These are phyloP conservation scores for Colletotrichum lupini DNA, from an alignment of 2,329 filamentous ascomycete species.

Conservation along the genomic window DNA sequence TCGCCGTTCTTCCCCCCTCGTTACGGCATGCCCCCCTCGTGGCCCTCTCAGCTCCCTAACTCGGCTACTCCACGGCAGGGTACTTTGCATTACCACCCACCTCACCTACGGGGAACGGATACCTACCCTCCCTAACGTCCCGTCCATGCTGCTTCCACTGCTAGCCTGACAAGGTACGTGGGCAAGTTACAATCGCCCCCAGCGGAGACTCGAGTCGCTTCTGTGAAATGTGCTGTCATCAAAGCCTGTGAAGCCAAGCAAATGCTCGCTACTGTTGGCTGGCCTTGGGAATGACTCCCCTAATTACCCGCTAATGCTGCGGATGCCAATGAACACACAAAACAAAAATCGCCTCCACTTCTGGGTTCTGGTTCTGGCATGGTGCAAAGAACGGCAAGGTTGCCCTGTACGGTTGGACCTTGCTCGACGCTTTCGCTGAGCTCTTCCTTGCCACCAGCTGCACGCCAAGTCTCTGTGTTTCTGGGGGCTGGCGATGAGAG, in stretches of 20 bases:
- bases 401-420: background rate
- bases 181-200: background rate
- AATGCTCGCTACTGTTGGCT: background rate
- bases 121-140: too few species aligned
- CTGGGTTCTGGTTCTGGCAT: background rate
- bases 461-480: background rate
- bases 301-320: background rate
- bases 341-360: background rate
- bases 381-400: background rate
- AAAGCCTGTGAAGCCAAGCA: background rate
- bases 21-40: background rate
- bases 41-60: background rate
- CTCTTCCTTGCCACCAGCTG: background rate
- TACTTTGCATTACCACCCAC: background rate
- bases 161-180: background rate
- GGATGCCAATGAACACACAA: background rate
- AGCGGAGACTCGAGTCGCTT: constrained; percentile 5
- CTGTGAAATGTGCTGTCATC: constrained; percentile 3
- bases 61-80: background rate
- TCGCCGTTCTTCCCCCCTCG: background rate
- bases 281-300: background rate
- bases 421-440: constrained; percentile 2
- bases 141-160: too few species aligned
- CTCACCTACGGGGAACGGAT: background rate
- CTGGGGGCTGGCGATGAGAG: background rate